Evolutionary conservation across 345 rosid species (phyloP), one percentile per base, ranked within the genome.

Genomic region (Rhizophora apiculata): DNA sequence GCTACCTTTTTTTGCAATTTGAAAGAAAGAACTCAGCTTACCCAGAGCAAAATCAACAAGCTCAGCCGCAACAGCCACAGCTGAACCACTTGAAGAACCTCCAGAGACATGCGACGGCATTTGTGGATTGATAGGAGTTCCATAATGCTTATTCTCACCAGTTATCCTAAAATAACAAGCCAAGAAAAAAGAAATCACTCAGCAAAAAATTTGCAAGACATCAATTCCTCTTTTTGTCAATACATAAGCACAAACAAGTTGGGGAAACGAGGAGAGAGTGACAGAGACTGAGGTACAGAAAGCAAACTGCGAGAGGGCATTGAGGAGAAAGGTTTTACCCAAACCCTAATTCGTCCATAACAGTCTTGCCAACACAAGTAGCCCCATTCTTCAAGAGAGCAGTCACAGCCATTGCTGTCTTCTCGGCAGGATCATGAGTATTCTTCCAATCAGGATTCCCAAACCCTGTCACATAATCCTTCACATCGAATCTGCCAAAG

Each of bases 11-110:
- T 43, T 43, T 43, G 49, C 49, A 5, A 2, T 36, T n/a, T 20
- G 18, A 31, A 55, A 48, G 55, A 46, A 52, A 59, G 6, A 60
- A 65, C 55, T 24, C 3, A 63, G 53, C 68, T 77, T 80, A 91
- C 97, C 97, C 53, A 93, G 87, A 77, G 97, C 85, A 80, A 89
- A 93, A 78, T 91, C 96, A 59, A 91, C 97, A 61, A 93, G 81
- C 72, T 79, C 82, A 74, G 98, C 87, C 0, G 87, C 91, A 80
- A 93, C 98, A 65, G 92, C 87, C 63, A 91, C 98, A 18, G 98
- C 96, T n/a, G 98, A 89, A 77, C 98, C 98, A 71, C 97, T 84
- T 58, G 96, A 89, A 77, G 93, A 91, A 58, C 98, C 98, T 73
- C 98, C 98, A 16, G 97, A 91, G 66, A 87, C 84, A 81, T 78